phyloP scores from a whole-genome alignment of 305 asterid species.

The Solanum aculeatissimum region DNA sequence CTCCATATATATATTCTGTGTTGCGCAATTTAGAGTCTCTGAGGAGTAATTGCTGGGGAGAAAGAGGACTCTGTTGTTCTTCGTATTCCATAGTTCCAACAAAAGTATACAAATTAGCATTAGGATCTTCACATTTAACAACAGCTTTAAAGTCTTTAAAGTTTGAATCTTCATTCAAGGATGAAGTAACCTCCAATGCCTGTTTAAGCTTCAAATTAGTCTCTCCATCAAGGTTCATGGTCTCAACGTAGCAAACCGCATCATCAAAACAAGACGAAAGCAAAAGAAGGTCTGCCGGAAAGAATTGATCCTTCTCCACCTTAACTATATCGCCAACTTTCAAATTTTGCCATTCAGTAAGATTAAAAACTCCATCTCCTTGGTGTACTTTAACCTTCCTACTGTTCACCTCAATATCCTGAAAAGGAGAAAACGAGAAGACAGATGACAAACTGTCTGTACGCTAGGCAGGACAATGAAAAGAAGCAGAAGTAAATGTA shows the following conservation, averaged over 20 bases:
- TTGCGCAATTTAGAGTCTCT: constrained; percentile 70
- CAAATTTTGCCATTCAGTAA: constrained; percentile 57
- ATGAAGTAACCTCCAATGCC: constrained; percentile 51
- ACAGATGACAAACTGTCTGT: neutral
- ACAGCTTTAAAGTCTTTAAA: constrained; percentile 42
- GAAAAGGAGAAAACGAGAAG: constrained; percentile 2
- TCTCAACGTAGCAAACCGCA: constrained; percentile 77
- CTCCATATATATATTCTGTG: constrained; percentile 68
- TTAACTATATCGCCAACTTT: constrained; percentile 74
- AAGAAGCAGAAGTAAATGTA: neutral
- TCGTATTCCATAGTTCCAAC: constrained; percentile 67
- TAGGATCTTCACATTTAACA: constrained; percentile 83
- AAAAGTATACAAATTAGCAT: constrained; percentile 66
- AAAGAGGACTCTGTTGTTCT: constrained; percentile 51
- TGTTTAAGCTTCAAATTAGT: constrained; percentile 81
- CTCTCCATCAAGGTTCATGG: constrained; percentile 90
- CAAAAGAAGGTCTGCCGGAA: constrained; percentile 77
- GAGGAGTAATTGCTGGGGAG: constrained; percentile 75
- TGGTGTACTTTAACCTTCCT: constrained; percentile 60
- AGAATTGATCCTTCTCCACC: constrained; percentile 73
- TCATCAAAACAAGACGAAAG: constrained; percentile 80
- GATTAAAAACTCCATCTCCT: constrained; percentile 43
- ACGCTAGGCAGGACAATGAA: neutral
- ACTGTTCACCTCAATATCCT: constrained; percentile 79
- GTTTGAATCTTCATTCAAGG: constrained; percentile 29